Evolutionary conservation across 805 yeast species (phyloP), one percentile per base, ranked within the genome.

Genomic region (Teunomyces stri): DNA sequence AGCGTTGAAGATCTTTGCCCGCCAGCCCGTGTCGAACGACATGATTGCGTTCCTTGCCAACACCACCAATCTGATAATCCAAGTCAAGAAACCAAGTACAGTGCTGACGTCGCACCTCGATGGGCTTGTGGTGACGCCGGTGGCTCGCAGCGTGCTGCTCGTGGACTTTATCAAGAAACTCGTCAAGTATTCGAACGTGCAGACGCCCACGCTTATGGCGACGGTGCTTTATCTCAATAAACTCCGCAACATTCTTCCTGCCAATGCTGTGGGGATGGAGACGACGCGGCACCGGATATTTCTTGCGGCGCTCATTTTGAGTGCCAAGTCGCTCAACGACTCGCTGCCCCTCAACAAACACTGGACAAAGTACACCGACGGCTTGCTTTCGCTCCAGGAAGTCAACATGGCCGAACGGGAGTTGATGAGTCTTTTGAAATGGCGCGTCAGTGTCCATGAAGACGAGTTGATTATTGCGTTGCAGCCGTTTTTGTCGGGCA

Each of bases 261-360:
- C 88, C 25, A 87, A 87, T 64, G 94, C 96, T 10, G 80, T 85
- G 49, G 98, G 98, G 13, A 89, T 91, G 78, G 89, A 82, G 50
- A 87, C 97, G 45, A 90, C 98, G 6, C 80, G 95, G 61, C 99
- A 92, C 71, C 78, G 98, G 51, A 88, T 92, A 48, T 94, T 92
- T 55, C 72, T 92, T 44, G 96, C 97, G 0, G 81, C 96, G 39
- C 75, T 92, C 47, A 89, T 92, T 38, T 69, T 94, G 42, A 87
- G 96, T n/a, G 97, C 98, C 12, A 92, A 92, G 71, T 84, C 83
- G 52, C 78, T 91, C 53, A 92, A 92, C 68, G 99, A 92, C 72
- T 87, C 96, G 3, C 85, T 95, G 16, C 99, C 99, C 37, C 78
- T 92, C 64, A 92, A 92, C 70, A 91, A 87, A 69, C 97, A 94